A percentile compares a stretch with the other conserved stretches of the same genome.
Evolutionary conservation across 1,139 yeast species (phyloP).

Genomic region (Debaryomycetaceae sp.): DNA sequence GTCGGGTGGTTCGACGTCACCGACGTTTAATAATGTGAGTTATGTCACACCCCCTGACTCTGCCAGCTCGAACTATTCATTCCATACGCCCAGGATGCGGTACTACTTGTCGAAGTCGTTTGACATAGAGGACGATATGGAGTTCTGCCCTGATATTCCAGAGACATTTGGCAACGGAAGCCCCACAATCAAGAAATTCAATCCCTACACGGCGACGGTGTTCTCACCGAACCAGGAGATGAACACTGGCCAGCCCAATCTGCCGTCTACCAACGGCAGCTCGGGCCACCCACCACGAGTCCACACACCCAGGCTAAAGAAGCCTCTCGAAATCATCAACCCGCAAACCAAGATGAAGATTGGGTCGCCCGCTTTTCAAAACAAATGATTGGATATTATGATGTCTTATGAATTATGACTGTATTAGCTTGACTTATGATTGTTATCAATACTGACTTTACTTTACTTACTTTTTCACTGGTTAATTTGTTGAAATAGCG

Average conservation of each 20-base stretch:
- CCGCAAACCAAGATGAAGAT: conserved; percentile 74
- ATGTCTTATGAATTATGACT: not conserved
- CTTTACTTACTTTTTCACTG: not conserved
- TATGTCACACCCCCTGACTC: conserved; percentile 18
- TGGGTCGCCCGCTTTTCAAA: conserved; percentile 45
- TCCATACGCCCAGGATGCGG: conserved; percentile 43
- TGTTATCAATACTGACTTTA: not conserved
- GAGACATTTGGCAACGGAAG: conserved; percentile 13
- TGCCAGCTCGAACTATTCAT: conserved; percentile 26
- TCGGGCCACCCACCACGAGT: conserved; percentile 32
- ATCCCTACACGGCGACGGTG: conserved; percentile 57
- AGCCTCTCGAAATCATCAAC: conserved; percentile 71
- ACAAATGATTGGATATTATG: conserved; percentile 7
- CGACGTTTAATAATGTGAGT: conserved; percentile 27
- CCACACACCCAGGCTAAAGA: conserved; percentile 56
- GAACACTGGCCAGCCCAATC: conserved; percentile 7
- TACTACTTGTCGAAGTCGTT: conserved; percentile 55
- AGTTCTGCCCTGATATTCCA: conserved; percentile 60
- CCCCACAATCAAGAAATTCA: conserved; percentile 43
- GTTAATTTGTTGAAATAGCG: not conserved
- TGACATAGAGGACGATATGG: conserved; percentile 63
- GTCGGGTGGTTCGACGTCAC: conserved; percentile 16
- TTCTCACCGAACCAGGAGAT: conserved; percentile 41
- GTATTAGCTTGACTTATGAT: not conserved
- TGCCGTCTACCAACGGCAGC: conserved; percentile 8